Evolutionary conservation across 345 rosid species (phyloP), one percentile per base, ranked within the genome.

Genomic region (Streptanthus diversifolius): DNA sequence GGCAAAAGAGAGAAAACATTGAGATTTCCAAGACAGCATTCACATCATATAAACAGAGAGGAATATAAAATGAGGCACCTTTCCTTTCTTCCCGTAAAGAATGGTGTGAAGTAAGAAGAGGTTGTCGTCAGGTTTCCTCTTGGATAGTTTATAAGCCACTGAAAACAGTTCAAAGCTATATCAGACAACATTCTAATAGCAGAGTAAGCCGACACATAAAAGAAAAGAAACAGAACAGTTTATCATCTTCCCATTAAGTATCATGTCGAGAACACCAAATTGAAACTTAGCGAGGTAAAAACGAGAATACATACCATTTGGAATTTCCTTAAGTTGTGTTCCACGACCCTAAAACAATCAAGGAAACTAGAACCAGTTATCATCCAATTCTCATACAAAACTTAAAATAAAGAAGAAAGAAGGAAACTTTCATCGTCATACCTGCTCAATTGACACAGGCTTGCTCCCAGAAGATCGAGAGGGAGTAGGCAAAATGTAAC

Each of bases 141-240:
- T 91, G 43, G 98, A 90, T 77, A 95, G 75, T 81, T 91, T 95
- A 85, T 87, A 91, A 72, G 97, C 96, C 84, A 91, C 99, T 95
- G 93, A 81, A 55, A 85, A 83, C 71, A 72, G 30, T 71, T 74
- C 8, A 60, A 18, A 66, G 41, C 44, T 32, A 41, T 22, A 41
- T 60, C 29, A 75, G 49, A 24, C 15, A 60, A 48, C 68, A 71
- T 49, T 52, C 68, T 39, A 3, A 61, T 3, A 6, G 5, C 18
- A 65, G 43, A 65, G 5, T 11, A 18, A 30, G 33, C 33, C 33
- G 5, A 36, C 47, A 66, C 22, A 56, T 17, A 33, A 21, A 11
- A 59, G 15, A 15, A 44, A 36, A 37, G 19, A 11, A 37, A 6
- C 17, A 36, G 27, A 18, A 60, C 21, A 52, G 57, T 24, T 52